A percentile compares a stretch with the other conserved stretches of the same genome.
phyloP scores from a whole-genome alignment of 106 monocot species.

The Dendrobium catenatum region DNA sequence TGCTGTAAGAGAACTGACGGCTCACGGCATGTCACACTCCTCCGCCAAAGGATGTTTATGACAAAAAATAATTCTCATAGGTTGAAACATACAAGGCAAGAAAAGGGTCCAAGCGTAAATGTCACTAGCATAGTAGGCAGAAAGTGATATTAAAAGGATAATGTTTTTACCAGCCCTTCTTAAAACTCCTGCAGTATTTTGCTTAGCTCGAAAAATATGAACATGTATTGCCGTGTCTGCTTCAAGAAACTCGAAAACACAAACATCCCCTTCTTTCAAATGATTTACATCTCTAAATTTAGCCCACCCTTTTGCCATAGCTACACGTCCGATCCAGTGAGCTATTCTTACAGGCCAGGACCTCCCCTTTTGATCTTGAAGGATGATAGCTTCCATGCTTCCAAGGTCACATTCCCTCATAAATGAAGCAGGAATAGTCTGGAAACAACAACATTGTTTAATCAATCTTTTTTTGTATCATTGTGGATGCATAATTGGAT shows the following conservation, averaged over 20 bases:
- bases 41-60: neutral
- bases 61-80: neutral
- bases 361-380: slow-evolving; percentile 12
- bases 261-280: slow-evolving; percentile 15
- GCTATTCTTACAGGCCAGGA: slow-evolving; percentile 14
- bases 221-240: slow-evolving; percentile 2
- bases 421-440: slow-evolving; percentile 13
- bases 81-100: neutral
- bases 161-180: neutral
- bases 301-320: slow-evolving; percentile 12
- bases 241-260: slow-evolving; percentile 17
- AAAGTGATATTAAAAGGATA: neutral
- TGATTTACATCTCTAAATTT: slow-evolving; percentile 8
- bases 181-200: neutral
- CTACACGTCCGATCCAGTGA: slow-evolving; percentile 10
- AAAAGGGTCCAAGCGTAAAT: neutral
- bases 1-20: neutral
- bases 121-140: neutral
- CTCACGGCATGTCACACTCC: neutral
- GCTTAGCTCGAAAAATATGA: slow-evolving; percentile 17
- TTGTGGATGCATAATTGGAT: neutral
- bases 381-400: neutral
- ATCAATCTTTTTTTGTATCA: neutral
- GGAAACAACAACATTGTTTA: slow-evolving; percentile 3
- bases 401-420: slow-evolving; percentile 1